These are phyloP conservation scores for Amyloporia xantha DNA, from an alignment of 768 basidiomycete species.

Conservation along the genomic window DNA sequence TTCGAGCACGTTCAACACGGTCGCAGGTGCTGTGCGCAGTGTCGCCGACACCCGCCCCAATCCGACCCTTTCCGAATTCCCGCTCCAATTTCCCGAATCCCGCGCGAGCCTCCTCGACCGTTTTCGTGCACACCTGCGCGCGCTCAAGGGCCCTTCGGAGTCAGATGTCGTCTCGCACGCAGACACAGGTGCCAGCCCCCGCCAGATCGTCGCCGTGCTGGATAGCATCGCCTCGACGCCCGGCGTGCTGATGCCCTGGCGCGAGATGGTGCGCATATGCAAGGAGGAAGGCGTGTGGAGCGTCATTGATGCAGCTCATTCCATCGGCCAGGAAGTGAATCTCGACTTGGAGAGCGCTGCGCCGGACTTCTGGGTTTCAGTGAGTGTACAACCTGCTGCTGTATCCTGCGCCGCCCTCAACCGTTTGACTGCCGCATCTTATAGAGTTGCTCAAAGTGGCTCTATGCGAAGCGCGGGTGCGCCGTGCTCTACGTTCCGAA, in stretches of 20 bases:
- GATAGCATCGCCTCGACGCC: slow-evolving; percentile 60
- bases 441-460: too few relatives aligned
- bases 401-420: too few relatives aligned
- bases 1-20: slow-evolving; percentile 47
- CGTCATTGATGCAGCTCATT: slow-evolving; percentile 71
- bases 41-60: slow-evolving; percentile 49
- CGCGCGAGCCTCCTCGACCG: slow-evolving; percentile 43
- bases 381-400: slow-evolving; percentile 70
- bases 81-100: slow-evolving; percentile 50
- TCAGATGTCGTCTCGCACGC: too few relatives aligned
- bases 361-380: slow-evolving; percentile 78
- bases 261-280: slow-evolving; percentile 56
- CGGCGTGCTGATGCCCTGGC: slow-evolving; percentile 60
- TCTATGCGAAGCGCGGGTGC: slow-evolving; percentile 53
- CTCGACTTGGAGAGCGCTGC: slow-evolving; percentile 43
- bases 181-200: slow-evolving; percentile 15
- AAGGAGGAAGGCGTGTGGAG: slow-evolving; percentile 51
- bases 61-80: slow-evolving; percentile 42
- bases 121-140: slow-evolving; percentile 33
- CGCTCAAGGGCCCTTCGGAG: slow-evolving; percentile 14
- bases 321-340: slow-evolving; percentile 55
- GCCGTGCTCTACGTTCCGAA: slow-evolving; percentile 14
- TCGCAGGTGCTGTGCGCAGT: slow-evolving; percentile 42
- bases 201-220: slow-evolving; percentile 54
- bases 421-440: too few relatives aligned